Base-by-base conservation (phyloP, 1,284 basidiomycete species). In the Schizophyllum commune region DNA sequence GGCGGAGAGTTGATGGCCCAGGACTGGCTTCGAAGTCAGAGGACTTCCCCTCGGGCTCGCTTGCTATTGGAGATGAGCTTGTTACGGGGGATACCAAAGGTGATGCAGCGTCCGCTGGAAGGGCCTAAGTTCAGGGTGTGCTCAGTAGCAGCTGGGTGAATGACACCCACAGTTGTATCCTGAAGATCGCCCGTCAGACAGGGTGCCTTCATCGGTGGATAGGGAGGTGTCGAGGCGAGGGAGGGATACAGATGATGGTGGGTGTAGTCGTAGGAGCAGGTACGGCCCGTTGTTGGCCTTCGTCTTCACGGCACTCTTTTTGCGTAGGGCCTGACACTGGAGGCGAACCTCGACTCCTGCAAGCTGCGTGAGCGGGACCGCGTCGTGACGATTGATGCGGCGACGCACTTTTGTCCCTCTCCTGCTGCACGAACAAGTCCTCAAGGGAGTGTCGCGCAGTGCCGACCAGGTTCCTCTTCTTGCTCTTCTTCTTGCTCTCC, bases 401-500 rank as follows among this genome's bases (percentile, higher is more conserved):
- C 57, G 55, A 73, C 79, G 65, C 61, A 85, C 83, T 76, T 9
- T 67, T 68, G 5, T 78, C 76, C 17, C 64, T 62, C n/a, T 75
- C 75, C 60, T 83, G 80, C 62, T 74, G 79, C 64, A 75, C 80
- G 32, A 79, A 60, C 34, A 86, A 68, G 55, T 86, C 85, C 13
- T 75, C 76, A 2, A 89, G 67, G 0, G 79, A 74, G 64, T 81
- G 73, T 21, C 72, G 72, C 0, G 78, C 74, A 0, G 72, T 79
- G 0, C 80, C 86, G 0, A 88, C 79, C 1, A 86, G 72, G 51
- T 73, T 77, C 5, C 79, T 76, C 65, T 77, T 82, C 65, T 81
- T 83, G 62, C 75, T 74, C 67, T 84, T 87, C 68, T 81, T 85
- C 74, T 86, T 88, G 63, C 76, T 80, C 56, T 75, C 72, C 0